A percentile compares a stretch with the other conserved stretches of the same genome.
Conservation (phyloP, 176 grass and related monocot species). For the Leersia perrieri region DNA sequence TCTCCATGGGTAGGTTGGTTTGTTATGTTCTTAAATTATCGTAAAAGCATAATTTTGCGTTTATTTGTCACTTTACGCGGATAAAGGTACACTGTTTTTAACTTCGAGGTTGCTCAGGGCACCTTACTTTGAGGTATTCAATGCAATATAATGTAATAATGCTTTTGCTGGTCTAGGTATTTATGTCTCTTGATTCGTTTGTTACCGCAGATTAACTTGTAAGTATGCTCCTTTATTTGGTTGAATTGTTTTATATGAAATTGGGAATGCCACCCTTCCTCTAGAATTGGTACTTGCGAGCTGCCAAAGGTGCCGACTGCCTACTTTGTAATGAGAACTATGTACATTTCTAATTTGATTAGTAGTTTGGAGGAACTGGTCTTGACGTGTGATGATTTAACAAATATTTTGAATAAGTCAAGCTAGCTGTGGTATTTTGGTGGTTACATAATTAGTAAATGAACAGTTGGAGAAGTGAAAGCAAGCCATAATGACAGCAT, state of each 20-base stretch:
- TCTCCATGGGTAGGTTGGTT: background rate
- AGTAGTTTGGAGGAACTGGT: conserved; percentile 34
- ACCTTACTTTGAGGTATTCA: conserved; percentile 33
- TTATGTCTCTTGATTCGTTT: conserved; percentile 11
- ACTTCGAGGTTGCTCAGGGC: conserved; percentile 23
- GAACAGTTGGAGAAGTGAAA: conserved; percentile 32
- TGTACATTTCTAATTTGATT: conserved; percentile 6
- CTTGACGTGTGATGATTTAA: conserved; percentile 22
- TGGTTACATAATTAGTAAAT: conserved; percentile 11
- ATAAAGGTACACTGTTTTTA: conserved; percentile 25
- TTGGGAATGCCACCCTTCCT: background rate
- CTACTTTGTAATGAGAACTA: conserved; percentile 21
- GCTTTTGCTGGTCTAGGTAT: conserved; percentile 19
- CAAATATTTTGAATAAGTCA: conserved; percentile 22
- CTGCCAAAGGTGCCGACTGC: conserved; percentile 34
- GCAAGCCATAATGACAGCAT: conserved; percentile 25
- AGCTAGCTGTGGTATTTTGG: conserved; percentile 23
- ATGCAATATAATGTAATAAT: conserved; percentile 23
- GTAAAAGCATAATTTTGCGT: background rate
- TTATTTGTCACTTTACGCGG: background rate
- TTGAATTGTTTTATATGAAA: background rate
- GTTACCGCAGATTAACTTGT: background rate
- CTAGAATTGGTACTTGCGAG: conserved; percentile 8
- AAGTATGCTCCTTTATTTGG: background rate
- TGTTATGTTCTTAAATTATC: background rate